These are phyloP conservation scores for Pisolithus orientalis DNA, from an alignment of 768 basidiomycete genomes.

Conservation along the genomic window DNA sequence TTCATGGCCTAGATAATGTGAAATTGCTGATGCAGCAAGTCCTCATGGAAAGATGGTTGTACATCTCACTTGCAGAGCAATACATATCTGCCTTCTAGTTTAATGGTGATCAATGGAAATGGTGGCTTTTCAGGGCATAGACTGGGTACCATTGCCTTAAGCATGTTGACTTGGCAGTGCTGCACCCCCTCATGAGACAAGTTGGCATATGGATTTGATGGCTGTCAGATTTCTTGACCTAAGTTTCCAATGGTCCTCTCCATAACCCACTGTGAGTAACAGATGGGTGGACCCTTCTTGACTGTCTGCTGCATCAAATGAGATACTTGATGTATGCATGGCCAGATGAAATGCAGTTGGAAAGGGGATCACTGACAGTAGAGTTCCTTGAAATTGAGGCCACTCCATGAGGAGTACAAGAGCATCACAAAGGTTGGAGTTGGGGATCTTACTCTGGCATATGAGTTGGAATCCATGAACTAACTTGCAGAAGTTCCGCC, in stretches of 20 bases:
- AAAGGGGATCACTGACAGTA: conserved; percentile 17
- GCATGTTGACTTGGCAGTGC: too few relatives aligned
- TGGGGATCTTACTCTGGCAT: conserved; percentile 11
- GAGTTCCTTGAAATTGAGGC: conserved; percentile 21
- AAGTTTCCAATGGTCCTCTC: too few relatives aligned
- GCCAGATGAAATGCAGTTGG: conserved; percentile 11
- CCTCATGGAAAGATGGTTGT: too few relatives aligned
- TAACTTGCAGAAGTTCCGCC: conserved; percentile 15
- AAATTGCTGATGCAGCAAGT: background rate
- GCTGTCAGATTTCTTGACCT: too few relatives aligned
- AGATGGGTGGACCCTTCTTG: conserved; percentile 16
- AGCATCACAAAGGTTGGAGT: conserved; percentile 8
- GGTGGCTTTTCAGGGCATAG: background rate
- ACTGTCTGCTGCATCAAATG: conserved; percentile 20
- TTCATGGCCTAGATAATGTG: background rate
- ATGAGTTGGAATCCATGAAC: conserved; percentile 15
- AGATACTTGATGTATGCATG: conserved; percentile 17
- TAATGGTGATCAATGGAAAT: too few relatives aligned
- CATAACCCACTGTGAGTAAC: conserved; percentile 8
- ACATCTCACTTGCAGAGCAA: too few relatives aligned
- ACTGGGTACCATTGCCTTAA: conserved; percentile 1
- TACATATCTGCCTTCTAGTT: too few relatives aligned
- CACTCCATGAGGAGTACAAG: conserved; percentile 15
- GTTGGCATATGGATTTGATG: too few relatives aligned
- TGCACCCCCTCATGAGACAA: too few relatives aligned